These are phyloP conservation scores for Dioscorea alata DNA, from an alignment of 106 monocot genomes.

Conservation along the genomic window DNA sequence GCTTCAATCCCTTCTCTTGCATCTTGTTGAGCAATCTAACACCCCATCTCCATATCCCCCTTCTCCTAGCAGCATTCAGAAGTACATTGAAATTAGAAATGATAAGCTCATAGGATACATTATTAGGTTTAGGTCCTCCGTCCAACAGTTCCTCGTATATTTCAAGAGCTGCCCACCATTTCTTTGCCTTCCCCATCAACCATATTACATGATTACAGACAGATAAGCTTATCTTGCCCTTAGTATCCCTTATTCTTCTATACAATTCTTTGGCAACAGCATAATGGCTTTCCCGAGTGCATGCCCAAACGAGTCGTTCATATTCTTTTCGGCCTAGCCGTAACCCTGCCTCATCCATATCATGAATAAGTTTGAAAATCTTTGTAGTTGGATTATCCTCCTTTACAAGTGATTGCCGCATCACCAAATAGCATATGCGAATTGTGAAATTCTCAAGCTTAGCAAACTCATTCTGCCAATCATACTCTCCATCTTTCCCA, in stretches of 20 bases:
- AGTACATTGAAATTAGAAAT: slow-evolving; percentile 75
- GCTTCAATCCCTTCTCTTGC: slow-evolving; percentile 74
- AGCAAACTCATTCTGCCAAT: slow-evolving; percentile 59
- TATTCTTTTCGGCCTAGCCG: slow-evolving; percentile 28
- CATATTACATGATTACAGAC: slow-evolving; percentile 89
- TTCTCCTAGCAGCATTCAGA: slow-evolving; percentile 68
- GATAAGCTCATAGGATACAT: slow-evolving; percentile 71
- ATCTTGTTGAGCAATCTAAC: slow-evolving; percentile 81
- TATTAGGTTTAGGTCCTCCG: slow-evolving; percentile 84
- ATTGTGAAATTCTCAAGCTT: slow-evolving; percentile 55
- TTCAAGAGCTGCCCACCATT: slow-evolving; percentile 97
- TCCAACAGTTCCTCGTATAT: slow-evolving; percentile 91
- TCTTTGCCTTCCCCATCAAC: slow-evolving; percentile 88
- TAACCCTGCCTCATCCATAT: slow-evolving; percentile 48
- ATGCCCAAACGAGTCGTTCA: slow-evolving; percentile 88
- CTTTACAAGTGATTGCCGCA: slow-evolving; percentile 59
- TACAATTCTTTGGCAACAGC: slow-evolving; percentile 67
- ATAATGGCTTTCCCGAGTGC: slow-evolving; percentile 58
- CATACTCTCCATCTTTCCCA: slow-evolving; percentile 15
- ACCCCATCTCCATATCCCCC: slow-evolving; percentile 89
- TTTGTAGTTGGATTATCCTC: slow-evolving; percentile 22
- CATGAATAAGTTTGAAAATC: slow-evolving; percentile 48
- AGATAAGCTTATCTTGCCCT: slow-evolving; percentile 56
- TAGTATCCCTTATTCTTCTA: slow-evolving; percentile 53
- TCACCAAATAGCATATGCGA: slow-evolving; percentile 56